Base-by-base conservation (phyloP, 129 eudicot species). In the Artemisia argyi region DNA sequence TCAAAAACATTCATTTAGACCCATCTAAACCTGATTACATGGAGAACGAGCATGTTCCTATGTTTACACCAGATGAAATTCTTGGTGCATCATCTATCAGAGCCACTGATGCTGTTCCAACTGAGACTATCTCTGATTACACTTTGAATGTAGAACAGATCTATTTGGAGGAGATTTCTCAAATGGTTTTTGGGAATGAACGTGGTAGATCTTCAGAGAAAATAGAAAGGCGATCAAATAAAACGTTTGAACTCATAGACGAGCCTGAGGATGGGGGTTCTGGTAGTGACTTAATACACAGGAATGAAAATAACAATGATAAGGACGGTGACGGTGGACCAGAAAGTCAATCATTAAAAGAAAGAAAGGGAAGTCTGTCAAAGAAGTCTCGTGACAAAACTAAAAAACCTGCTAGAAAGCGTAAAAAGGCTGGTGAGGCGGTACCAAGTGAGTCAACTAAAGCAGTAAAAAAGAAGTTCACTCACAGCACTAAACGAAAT, bases 401-500 rank as follows among this genome's bases (percentile, higher is more conserved):
- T 74, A 91, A 82, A 74, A 86, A 86, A 70, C 78, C 90, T 0
- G 76, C 76, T 69, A 76, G 84, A 75, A 95, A 91, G 78, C 82
- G 82, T 74, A 95, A 80, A 71, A 88, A 79, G 82, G 81, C 69
- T 52, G 58, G 56, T 61, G 89, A 82, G 71, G 80, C 12, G 73
- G 80, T 15, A 66, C 53, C 81, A 20, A 85, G 57, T 22, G 81
- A 83, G 71, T 60, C 78, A 44, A 71, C 76, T 14, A 78, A 75
- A 59, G 74, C 19, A 46, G 69, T 74, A 55, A 86, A 86, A 58
- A 90, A 90, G 79, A 95, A 80, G 75, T 91, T 95, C 50, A 71
- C 89, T 81, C 99, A 86, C 77, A 65, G 88, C 42, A 90, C 99
- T 60, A 73, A 81, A 69, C 81, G 87, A 75, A 84, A 73, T 68